Conservation (phyloP, 306 rosid species). For the Glycine tomentella region DNA sequence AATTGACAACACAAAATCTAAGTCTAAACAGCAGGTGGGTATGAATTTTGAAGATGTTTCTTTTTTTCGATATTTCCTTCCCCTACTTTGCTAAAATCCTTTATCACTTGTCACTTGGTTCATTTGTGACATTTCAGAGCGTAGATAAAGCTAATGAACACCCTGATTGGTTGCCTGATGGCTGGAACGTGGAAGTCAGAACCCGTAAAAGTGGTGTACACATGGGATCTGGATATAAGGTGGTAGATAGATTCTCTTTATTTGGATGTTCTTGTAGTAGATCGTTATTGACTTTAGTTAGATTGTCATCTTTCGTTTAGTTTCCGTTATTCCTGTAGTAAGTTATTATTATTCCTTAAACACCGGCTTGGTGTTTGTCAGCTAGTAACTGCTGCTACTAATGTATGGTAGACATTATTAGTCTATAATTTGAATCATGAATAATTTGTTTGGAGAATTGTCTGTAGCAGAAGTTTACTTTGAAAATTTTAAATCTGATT, state of each 20-base stretch:
- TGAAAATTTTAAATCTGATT: conserved; percentile 23
- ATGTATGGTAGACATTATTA: background rate
- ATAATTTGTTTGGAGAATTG: background rate
- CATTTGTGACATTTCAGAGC: conserved; percentile 52
- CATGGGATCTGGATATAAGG: conserved; percentile 80
- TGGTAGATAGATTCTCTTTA: conserved; percentile 38
- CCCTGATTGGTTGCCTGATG: conserved; percentile 91
- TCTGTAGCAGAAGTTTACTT: conserved; percentile 26
- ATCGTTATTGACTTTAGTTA: conserved; percentile 14
- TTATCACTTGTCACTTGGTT: conserved; percentile 32
- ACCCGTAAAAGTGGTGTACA: conserved; percentile 72
- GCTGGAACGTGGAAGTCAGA: conserved; percentile 75
- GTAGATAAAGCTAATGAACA: conserved; percentile 52
- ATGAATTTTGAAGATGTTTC: conserved; percentile 15
- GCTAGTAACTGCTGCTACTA: conserved; percentile 20
- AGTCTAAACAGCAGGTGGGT: conserved; percentile 62
- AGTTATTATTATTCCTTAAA: conserved; percentile 35
- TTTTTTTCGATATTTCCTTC: conserved; percentile 33
- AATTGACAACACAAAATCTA: conserved; percentile 32
- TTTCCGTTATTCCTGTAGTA: background rate
- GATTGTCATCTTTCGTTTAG: background rate
- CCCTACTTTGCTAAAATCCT: conserved; percentile 27
- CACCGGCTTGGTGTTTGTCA: background rate
- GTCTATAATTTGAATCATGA: conserved; percentile 31
- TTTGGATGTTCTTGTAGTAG: conserved; percentile 32